Base-by-base conservation (phyloP, 2,329 filamentous ascomycete genomes). In the Penicillium sp. region DNA sequence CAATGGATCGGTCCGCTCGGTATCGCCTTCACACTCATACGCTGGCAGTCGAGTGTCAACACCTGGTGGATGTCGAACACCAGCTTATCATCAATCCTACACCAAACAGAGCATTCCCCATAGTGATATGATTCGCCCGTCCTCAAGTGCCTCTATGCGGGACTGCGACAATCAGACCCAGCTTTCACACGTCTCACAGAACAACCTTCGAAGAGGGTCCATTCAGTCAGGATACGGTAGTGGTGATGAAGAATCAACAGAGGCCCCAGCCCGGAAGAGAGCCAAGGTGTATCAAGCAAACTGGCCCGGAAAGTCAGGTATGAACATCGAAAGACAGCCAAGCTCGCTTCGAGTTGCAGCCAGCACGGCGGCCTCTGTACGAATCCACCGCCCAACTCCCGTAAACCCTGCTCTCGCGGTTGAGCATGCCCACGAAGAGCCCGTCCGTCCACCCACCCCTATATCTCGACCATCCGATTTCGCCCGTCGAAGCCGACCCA, bases 321-420 rank as follows among this genome's bases (percentile, higher is more conserved):
- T 89, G 65, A 80, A 80, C 57, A 80, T 97, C 67, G 89, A 88
- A 51, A 82, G 85, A 40, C 87, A 86, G 31, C 84, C 87, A 10
- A 91, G 94, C 49, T 95, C 91, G 4, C 80, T 97, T 27, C 85
- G 93, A 49, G 91, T 96, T n/a, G 88, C 90, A 59, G 93, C 93
- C 47, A 96, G 91, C 71, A 96, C 90, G 17, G 89, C 93, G 45
- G 91, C 91, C 42, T 96, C 93, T 6, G 82, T 97, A 58, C 89
- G 93, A 43, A 88, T 88, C 48, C 89, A 96, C 73, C 85, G 92
- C 45, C 93, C 93, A 4, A 82, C 90, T 4, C 76, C 78, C 7
- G 63, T 79, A 27, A 78, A 78, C 54, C 76, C 77, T 40, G 63
- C 70, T 9, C 64, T 71, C 21, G 61, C 69, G 31, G 64, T 66